These are phyloP conservation scores for Clavispora phyllophila DNA, from an alignment of 805 yeast genomes.

Conservation along the genomic window DNA sequence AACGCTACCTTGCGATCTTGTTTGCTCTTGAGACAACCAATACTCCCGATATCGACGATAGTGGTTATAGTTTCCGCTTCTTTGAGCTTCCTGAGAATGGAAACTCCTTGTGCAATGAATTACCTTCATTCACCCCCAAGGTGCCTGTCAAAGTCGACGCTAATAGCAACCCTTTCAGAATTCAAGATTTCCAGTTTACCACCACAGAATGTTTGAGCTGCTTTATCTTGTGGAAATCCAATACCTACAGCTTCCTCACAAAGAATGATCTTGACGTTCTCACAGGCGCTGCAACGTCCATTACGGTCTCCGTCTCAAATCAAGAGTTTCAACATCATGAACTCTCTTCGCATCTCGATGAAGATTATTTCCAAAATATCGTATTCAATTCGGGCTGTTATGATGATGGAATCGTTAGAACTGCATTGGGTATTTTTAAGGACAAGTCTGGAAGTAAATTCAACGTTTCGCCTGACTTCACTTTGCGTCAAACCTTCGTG, in stretches of 20 bases:
- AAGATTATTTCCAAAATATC: conserved; percentile 35
- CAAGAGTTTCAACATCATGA: conserved; percentile 12
- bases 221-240: conserved; percentile 58
- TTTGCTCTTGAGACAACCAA: neutral
- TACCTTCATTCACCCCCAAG: conserved; percentile 18
- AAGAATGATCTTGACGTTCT: conserved; percentile 4
- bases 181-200: conserved; percentile 12
- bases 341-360: conserved; percentile 31
- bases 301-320: conserved; percentile 23
- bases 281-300: conserved; percentile 1
- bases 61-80: conserved; percentile 19
- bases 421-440: conserved; percentile 50
- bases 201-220: conserved; percentile 13
- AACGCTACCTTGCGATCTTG: neutral
- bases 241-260: conserved; percentile 28
- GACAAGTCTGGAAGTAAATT: conserved; percentile 28
- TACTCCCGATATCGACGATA: neutral
- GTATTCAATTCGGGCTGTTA: conserved; percentile 49
- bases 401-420: conserved; percentile 42
- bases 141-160: conserved; percentile 6
- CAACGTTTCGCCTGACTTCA: conserved; percentile 3
- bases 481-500: conserved; percentile 23
- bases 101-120: conserved; percentile 9
- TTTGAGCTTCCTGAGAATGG: conserved; percentile 17
- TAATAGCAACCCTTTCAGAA: conserved; percentile 2